phyloP scores from a whole-genome alignment of 371 early-diverging fungal species.

The Saksenaea vasiformis region DNA sequence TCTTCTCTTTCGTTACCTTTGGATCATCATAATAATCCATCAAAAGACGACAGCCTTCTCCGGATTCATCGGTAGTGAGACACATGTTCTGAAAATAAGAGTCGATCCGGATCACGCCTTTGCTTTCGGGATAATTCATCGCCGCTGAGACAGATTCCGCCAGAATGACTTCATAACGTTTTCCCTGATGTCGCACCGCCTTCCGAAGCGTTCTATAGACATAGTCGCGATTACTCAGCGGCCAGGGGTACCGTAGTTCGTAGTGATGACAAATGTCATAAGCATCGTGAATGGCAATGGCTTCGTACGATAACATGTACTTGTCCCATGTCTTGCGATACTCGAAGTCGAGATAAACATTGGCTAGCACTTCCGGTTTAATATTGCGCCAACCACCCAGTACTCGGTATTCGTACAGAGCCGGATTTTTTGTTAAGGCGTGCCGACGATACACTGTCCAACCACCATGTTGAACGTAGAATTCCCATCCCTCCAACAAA shows the following conservation, averaged over 20 bases:
- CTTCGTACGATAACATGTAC: slow-evolving; percentile 39
- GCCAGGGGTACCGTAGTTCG: slow-evolving; percentile 49
- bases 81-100: slow-evolving; percentile 50
- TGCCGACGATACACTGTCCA: slow-evolving; percentile 31
- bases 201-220: slow-evolving; percentile 38
- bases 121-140: slow-evolving; percentile 22
- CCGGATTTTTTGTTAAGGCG: slow-evolving; percentile 19
- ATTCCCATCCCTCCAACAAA: slow-evolving; percentile 20
- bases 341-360: slow-evolving; percentile 41
- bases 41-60: slow-evolving; percentile 42
- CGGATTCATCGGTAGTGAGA: slow-evolving; percentile 34
- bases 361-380: slow-evolving; percentile 24
- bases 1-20: slow-evolving; percentile 34
- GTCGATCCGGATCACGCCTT: slow-evolving; percentile 49
- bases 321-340: slow-evolving; percentile 53
- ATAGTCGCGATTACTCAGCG: slow-evolving; percentile 50
- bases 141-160: slow-evolving; percentile 43
- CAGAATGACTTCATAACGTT: slow-evolving; percentile 39
- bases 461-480: slow-evolving; percentile 22
- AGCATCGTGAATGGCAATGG: slow-evolving; percentile 16
- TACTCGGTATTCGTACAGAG: slow-evolving; percentile 25
- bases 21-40: slow-evolving; percentile 58
- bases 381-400: slow-evolving; percentile 33
- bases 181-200: slow-evolving; percentile 22
- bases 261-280: slow-evolving; percentile 15